phyloP scores from a whole-genome alignment of 352 stramenopile species.

The Phytophthora capsici region DNA sequence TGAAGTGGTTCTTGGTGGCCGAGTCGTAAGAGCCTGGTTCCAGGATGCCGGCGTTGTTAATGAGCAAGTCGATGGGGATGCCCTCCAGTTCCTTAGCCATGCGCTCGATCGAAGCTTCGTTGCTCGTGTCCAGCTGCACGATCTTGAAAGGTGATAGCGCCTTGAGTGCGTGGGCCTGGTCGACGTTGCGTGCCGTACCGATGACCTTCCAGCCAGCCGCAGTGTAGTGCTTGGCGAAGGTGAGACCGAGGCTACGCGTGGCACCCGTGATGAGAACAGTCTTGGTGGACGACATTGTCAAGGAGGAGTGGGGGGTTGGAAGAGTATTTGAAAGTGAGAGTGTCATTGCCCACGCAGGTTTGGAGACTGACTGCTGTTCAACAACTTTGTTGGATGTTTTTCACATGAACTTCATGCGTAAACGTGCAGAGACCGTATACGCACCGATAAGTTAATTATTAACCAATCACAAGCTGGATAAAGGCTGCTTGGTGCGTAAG shows the following conservation, averaged over 20 bases:
- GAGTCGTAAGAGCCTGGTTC: constrained; percentile 21
- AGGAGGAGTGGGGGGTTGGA: background rate
- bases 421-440: too few species aligned
- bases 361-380: too few species aligned
- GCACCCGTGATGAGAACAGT: constrained; percentile 35
- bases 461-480: too few species aligned
- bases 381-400: too few species aligned
- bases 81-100: constrained; percentile 45
- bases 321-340: constrained; percentile 1
- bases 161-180: constrained; percentile 41
- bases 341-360: too few species aligned
- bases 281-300: constrained; percentile 9
- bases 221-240: constrained; percentile 46
- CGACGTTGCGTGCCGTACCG: constrained; percentile 32
- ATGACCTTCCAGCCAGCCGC: constrained; percentile 54
- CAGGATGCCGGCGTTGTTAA: constrained; percentile 68
- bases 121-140: constrained; percentile 45
- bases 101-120: constrained; percentile 48
- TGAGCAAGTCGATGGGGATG: constrained; percentile 59
- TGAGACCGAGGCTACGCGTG: constrained; percentile 51
- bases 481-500: too few species aligned
- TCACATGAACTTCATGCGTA: too few species aligned
- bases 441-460: too few species aligned
- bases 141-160: constrained; percentile 46
- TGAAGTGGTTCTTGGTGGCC: constrained; percentile 45